phyloP scores from a whole-genome alignment of 129 eudicot genomes.

The Solidago caesia region DNA sequence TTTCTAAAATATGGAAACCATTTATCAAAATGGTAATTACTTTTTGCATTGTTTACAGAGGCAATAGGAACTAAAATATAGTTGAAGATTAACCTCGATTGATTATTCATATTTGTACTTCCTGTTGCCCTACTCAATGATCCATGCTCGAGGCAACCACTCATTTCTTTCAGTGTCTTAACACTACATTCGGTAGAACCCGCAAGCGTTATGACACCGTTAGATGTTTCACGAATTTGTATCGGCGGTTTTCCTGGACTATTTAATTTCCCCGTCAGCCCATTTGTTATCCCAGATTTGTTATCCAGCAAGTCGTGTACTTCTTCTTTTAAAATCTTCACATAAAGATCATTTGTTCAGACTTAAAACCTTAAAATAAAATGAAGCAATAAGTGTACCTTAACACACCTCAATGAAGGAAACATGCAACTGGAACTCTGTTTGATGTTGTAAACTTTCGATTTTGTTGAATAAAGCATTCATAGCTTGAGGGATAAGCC shows the following conservation, averaged over 20 bases:
- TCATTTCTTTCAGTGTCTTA: conserved; percentile 88
- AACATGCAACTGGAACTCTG: conserved; percentile 85
- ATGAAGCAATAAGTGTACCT: background rate
- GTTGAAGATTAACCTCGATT: conserved; percentile 65
- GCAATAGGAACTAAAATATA: background rate
- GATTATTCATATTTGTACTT: conserved; percentile 99
- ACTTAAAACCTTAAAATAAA: background rate
- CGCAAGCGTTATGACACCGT: conserved; percentile 92
- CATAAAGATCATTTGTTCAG: conserved; percentile 22
- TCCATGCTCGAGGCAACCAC: conserved; percentile 94
- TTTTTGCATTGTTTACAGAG: background rate
- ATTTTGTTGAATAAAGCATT: conserved; percentile 76
- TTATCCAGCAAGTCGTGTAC: conserved; percentile 88
- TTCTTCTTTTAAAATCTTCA: conserved; percentile 98
- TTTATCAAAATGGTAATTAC: background rate
- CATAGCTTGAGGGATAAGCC: conserved; percentile 90
- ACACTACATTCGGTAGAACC: conserved; percentile 91
- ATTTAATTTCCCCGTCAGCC: conserved; percentile 53
- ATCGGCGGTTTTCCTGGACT: conserved; percentile 90
- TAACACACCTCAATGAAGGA: conserved; percentile 88
- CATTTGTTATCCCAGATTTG: conserved; percentile 65
- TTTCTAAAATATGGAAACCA: background rate
- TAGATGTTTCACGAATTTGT: conserved; percentile 97
- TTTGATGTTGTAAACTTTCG: conserved; percentile 63
- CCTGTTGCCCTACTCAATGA: conserved; percentile 96